These are phyloP conservation scores for Paecilomyces formosus DNA, from an alignment of 2,329 filamentous ascomycete species.

Conservation along the genomic window DNA sequence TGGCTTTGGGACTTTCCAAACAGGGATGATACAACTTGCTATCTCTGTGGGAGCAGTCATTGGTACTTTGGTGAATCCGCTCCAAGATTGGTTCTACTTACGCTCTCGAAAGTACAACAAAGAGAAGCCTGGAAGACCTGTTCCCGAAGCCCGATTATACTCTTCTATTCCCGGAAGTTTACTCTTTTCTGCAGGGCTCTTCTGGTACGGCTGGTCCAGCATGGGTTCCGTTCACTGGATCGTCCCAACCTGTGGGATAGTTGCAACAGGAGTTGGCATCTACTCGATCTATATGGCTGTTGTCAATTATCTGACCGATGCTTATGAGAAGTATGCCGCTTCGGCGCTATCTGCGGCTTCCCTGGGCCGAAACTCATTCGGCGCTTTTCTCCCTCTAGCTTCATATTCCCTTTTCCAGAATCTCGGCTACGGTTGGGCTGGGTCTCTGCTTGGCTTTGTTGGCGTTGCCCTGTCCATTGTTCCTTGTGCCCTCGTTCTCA, in stretches of 20 bases:
- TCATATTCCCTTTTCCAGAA: constrained; percentile 33
- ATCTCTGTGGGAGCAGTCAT: constrained; percentile 36
- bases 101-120: constrained; percentile 18
- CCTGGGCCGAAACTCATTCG: constrained; percentile 38
- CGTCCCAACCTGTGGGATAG: constrained; percentile 23
- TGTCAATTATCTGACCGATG: constrained; percentile 42
- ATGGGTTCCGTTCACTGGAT: constrained; percentile 23
- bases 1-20: constrained; percentile 25
- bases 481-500: constrained; percentile 33
- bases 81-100: constrained; percentile 11
- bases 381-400: constrained; percentile 39
- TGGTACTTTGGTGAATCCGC: constrained; percentile 32
- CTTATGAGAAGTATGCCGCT: constrained; percentile 42
- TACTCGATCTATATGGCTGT: constrained; percentile 41
- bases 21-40: constrained; percentile 33
- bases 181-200: constrained; percentile 24
- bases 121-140: constrained; percentile 29
- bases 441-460: constrained; percentile 37
- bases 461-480: constrained; percentile 31
- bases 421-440: constrained; percentile 38
- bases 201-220: constrained; percentile 30
- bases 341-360: constrained; percentile 41
- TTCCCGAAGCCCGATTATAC: constrained; percentile 39
- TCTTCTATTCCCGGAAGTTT: constrained; percentile 34
- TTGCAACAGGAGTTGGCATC: constrained; percentile 33